A percentile compares a stretch with the other conserved stretches of the same genome.
These are phyloP conservation scores for Epichloe typhina DNA, from an alignment of 2,329 filamentous ascomycete species.

Conservation along the genomic window DNA sequence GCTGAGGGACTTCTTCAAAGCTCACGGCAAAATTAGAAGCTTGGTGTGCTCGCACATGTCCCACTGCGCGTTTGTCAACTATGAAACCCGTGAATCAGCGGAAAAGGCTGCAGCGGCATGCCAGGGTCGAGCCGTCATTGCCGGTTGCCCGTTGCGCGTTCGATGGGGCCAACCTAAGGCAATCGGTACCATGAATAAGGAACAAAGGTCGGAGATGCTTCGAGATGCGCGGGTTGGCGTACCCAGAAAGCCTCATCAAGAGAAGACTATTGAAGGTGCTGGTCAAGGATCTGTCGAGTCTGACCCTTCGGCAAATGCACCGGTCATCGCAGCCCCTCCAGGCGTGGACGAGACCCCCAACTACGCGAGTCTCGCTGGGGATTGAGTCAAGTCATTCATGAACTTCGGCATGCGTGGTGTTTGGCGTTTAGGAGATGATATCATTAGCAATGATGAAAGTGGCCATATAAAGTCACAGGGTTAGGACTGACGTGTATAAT, in stretches of 20 bases:
- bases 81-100: constrained; percentile 68
- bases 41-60: constrained; percentile 93
- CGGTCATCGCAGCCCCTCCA: constrained; percentile 60
- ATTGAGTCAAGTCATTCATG: constrained; percentile 33
- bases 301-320: constrained; percentile 16
- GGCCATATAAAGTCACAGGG: constrained; percentile 1
- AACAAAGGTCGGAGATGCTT: constrained; percentile 69
- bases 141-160: constrained; percentile 78
- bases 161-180: constrained; percentile 90
- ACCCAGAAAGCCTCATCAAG: constrained; percentile 10
- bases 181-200: constrained; percentile 79
- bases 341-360: constrained; percentile 59
- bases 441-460: neutral
- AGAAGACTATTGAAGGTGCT: constrained; percentile 19
- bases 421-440: constrained; percentile 14
- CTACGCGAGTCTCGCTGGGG: constrained; percentile 76
- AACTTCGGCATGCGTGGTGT: constrained; percentile 12
- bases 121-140: constrained; percentile 78
- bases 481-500: neutral
- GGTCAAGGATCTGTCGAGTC: constrained; percentile 22
- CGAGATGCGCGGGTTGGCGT: constrained; percentile 48
- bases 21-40: constrained; percentile 80
- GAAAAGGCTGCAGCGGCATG: constrained; percentile 76
- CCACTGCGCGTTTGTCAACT: constrained; percentile 95
- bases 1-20: constrained; percentile 78